phyloP scores from a whole-genome alignment of 2,329 filamentous ascomycete genomes.

The Didymella keratinophila region DNA sequence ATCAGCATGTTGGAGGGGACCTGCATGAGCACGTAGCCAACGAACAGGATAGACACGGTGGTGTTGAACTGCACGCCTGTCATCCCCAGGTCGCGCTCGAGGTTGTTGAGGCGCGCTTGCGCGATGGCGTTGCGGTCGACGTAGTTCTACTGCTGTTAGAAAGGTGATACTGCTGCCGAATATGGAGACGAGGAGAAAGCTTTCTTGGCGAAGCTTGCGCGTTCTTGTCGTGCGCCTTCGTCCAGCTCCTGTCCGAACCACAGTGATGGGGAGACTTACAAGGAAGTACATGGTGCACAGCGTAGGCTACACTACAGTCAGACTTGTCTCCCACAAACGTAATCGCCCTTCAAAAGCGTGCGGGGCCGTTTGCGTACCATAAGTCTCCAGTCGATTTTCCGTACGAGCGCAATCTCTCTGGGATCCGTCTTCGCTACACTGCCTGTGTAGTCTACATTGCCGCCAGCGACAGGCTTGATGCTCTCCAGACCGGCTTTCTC shows the following conservation, averaged over 20 bases:
- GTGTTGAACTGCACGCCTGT: constrained; percentile 30
- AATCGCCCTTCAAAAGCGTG: not conserved
- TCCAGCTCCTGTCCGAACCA: no score
- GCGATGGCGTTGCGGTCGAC: constrained; percentile 70
- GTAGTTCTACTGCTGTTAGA: constrained; percentile 33
- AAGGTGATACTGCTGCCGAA: not conserved
- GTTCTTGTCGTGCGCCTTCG: not conserved
- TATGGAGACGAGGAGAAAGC: not conserved
- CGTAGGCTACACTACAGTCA: constrained; percentile 44
- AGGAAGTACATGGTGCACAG: constrained; percentile 55
- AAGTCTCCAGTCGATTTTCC: constrained; percentile 44
- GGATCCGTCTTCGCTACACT: constrained; percentile 45
- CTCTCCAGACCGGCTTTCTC: constrained; percentile 30
- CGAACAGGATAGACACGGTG: constrained; percentile 55
- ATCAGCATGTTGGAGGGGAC: constrained; percentile 57
- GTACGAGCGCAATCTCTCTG: constrained; percentile 43
- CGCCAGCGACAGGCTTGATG: constrained; percentile 25
- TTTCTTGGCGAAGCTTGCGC: constrained; percentile 10
- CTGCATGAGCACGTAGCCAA: constrained; percentile 50
- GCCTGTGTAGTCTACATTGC: constrained; percentile 40
- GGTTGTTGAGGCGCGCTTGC: constrained; percentile 67
- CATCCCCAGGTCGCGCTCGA: constrained; percentile 61
- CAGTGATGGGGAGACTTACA: not conserved
- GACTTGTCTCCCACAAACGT: not conserved
- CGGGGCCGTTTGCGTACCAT: constrained; percentile 28